phyloP scores from a whole-genome alignment of 2,329 filamentous ascomycete species.

The Nothophaeocryptopus gaeumannii region DNA sequence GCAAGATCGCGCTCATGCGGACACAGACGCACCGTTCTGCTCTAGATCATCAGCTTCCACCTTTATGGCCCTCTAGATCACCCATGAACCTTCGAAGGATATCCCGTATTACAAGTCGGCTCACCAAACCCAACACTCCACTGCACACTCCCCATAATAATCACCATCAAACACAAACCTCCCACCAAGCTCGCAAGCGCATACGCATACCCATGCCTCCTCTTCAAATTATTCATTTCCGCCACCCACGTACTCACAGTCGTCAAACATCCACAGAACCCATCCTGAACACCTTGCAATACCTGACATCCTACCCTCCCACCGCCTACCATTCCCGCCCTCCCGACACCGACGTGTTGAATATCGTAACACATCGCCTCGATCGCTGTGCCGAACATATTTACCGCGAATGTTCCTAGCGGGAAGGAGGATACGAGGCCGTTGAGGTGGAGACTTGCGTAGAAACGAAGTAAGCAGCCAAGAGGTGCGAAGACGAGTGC shows the following conservation, averaged over 20 bases:
- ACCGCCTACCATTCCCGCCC: conserved; percentile 39
- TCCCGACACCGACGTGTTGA: conserved; percentile 56
- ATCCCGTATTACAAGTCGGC: conserved; percentile 38
- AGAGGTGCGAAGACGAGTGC: conserved; percentile 78
- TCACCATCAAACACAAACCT: conserved; percentile 60
- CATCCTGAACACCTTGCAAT: conserved; percentile 48
- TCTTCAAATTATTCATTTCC: conserved; percentile 41
- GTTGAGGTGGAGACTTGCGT: conserved; percentile 70
- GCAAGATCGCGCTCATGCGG: not conserved
- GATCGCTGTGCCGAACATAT: conserved; percentile 72
- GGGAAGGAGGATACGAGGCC: conserved; percentile 66
- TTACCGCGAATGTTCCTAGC: conserved; percentile 79
- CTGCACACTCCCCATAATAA: conserved; percentile 70
- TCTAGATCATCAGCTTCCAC: too few species aligned
- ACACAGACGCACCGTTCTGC: not conserved
- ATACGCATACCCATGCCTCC: conserved; percentile 65
- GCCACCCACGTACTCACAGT: conserved; percentile 50
- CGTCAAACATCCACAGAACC: conserved; percentile 49
- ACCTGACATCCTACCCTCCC: conserved; percentile 46
- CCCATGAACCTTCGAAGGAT: conserved; percentile 29
- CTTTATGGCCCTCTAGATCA: conserved; percentile 1
- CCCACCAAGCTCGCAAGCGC: conserved; percentile 59
- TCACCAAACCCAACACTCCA: conserved; percentile 58
- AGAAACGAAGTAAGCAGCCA: conserved; percentile 74
- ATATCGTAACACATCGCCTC: conserved; percentile 76